These are phyloP conservation scores for Leersia perrieri DNA, from an alignment of 176 grass and related monocot species.

Conservation along the genomic window DNA sequence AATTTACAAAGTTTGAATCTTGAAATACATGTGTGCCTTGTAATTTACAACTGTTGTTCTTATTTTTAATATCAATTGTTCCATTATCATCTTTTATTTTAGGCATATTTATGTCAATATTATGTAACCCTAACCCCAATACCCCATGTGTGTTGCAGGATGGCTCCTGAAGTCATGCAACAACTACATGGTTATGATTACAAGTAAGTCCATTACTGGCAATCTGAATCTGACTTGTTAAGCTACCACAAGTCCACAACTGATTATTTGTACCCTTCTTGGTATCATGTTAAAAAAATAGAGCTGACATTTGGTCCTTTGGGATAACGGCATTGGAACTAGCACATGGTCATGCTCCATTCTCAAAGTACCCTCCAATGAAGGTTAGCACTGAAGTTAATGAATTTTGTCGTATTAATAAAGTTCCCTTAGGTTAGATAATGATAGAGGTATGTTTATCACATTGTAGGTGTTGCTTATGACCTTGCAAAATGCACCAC, in stretches of 20 bases:
- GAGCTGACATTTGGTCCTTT: constrained; percentile 98
- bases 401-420: constrained; percentile 20
- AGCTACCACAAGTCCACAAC: constrained; percentile 6
- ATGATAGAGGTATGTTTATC: constrained; percentile 22
- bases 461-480: constrained; percentile 82
- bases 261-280: constrained; percentile 17
- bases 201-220: constrained; percentile 59
- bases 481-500: constrained; percentile 99
- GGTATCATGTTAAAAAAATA: constrained; percentile 40
- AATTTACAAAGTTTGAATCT: neutral
- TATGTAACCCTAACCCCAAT: too few species aligned
- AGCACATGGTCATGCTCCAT: constrained; percentile 96
- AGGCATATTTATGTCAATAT: constrained; percentile 27
- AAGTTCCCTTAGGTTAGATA: constrained; percentile 1
- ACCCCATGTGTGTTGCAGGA: constrained; percentile 56
- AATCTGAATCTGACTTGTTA: constrained; percentile 28
- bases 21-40: neutral
- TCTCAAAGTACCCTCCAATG: constrained; percentile 98
- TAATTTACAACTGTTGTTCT: constrained; percentile 1
- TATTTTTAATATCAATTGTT: neutral
- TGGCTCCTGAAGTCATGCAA: constrained; percentile 99
- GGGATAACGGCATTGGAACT: constrained; percentile 96
- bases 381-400: constrained; percentile 49
- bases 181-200: constrained; percentile 99
- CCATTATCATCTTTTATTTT: constrained; percentile 15